phyloP scores from a whole-genome alignment of 225 moss, liverwort and hornwort species.

The Ulota crispa region DNA sequence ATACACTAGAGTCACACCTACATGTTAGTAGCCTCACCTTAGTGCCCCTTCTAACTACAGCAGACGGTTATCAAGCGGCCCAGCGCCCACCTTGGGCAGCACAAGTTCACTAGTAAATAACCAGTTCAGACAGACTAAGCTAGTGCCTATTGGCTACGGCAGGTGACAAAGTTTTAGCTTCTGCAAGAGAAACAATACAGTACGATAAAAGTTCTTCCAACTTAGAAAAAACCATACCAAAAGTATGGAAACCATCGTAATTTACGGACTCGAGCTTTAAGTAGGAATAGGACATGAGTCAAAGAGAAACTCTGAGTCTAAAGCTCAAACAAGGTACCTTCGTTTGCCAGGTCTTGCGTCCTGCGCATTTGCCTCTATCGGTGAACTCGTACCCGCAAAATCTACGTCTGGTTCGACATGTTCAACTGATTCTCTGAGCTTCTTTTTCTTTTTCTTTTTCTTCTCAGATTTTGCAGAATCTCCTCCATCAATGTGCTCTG shows the following conservation, averaged over 20 bases:
- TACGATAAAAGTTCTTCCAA: slow-evolving; percentile 1
- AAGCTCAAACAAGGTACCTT: slow-evolving; percentile 33
- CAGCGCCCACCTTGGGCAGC: neutral
- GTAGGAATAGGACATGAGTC: neutral
- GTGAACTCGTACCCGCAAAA: slow-evolving; percentile 4
- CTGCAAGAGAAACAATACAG: slow-evolving; percentile 13
- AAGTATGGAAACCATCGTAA: neutral
- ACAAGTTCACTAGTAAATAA: neutral
- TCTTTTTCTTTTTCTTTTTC: slow-evolving; percentile 55
- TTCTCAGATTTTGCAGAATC: slow-evolving; percentile 34
- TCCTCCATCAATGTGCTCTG: slow-evolving; percentile 34
- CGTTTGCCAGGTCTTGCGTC: slow-evolving; percentile 26
- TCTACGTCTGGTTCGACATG: slow-evolving; percentile 16
- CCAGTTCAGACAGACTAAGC: neutral
- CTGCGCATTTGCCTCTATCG: slow-evolving; percentile 13
- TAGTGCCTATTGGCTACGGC: neutral
- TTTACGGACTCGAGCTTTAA: neutral
- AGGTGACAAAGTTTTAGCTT: neutral
- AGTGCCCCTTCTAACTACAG: neutral
- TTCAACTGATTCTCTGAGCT: slow-evolving; percentile 14
- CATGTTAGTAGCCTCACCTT: neutral
- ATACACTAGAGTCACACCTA: neutral
- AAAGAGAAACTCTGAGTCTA: neutral
- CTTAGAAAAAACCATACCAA: neutral
- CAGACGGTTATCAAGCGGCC: neutral